phyloP scores from a whole-genome alignment of 2,329 filamentous ascomycete species.

The Curvularia verruculosa region DNA sequence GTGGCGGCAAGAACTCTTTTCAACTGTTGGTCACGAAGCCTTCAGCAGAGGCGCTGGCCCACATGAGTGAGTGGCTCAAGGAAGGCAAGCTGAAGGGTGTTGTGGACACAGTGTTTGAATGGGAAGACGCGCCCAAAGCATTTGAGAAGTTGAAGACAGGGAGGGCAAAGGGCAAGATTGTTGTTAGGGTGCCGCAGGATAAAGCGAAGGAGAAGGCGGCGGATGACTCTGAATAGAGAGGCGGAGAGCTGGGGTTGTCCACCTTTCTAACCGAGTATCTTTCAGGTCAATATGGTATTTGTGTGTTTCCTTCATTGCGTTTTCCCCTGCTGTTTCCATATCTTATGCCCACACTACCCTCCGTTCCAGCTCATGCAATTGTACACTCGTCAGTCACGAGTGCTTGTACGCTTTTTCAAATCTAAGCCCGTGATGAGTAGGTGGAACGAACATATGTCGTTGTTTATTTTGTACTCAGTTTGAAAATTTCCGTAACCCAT shows the following conservation, averaged over 20 bases:
- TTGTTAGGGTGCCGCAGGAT: conserved; percentile 49
- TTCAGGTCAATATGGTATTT: neutral
- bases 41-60: conserved; percentile 53
- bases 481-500: neutral
- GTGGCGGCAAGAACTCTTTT: conserved; percentile 58
- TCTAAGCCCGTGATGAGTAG: neutral
- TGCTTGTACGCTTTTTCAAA: neutral
- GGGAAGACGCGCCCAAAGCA: conserved; percentile 63
- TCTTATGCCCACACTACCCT: neutral
- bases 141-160: conserved; percentile 64
- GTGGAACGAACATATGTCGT: neutral
- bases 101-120: conserved; percentile 62
- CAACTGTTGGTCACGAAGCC: conserved; percentile 49
- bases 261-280: neutral
- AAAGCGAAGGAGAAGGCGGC: conserved; percentile 23
- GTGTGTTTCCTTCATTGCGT: neutral
- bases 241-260: neutral
- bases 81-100: conserved; percentile 64
- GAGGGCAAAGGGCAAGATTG: conserved; percentile 64
- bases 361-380: neutral
- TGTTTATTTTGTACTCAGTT: neutral
- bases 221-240: neutral
- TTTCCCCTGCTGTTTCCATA: neutral
- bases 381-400: neutral
- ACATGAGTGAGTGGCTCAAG: conserved; percentile 61